A percentile compares a stretch with the other conserved stretches of the same genome.
Conservation (phyloP, 805 yeast species). For the Metschnikowia picachoensis region DNA sequence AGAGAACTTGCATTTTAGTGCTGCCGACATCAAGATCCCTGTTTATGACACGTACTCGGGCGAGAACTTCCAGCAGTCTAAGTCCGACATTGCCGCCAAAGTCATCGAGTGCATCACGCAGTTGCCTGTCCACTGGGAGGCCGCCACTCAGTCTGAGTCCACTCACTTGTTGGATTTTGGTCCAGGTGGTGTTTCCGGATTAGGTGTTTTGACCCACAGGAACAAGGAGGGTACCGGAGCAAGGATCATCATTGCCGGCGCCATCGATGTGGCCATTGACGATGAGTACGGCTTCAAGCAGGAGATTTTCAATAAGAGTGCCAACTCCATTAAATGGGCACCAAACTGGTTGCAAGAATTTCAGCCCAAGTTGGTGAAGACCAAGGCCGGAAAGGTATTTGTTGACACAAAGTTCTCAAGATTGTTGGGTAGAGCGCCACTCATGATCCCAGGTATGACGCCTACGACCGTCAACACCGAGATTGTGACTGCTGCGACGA, state of each 20-base stretch:
- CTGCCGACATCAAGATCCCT: constrained; percentile 66
- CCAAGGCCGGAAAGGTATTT: constrained; percentile 60
- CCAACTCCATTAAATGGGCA: constrained; percentile 69
- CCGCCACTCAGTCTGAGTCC: constrained; percentile 72
- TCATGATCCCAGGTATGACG: constrained; percentile 99
- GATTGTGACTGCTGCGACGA: constrained; percentile 88
- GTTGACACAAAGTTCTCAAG: constrained; percentile 94
- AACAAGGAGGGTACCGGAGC: constrained; percentile 99
- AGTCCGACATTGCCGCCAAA: constrained; percentile 54
- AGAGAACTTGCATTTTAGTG: constrained; percentile 54
- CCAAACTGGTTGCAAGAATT: constrained; percentile 87
- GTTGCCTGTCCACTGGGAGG: constrained; percentile 93
- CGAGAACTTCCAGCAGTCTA: constrained; percentile 56
- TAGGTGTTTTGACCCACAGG: constrained; percentile 93
- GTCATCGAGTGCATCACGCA: constrained; percentile 79
- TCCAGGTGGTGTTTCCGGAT: constrained; percentile 97
- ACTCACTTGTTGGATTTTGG: constrained; percentile 96
- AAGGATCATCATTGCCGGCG: constrained; percentile 90
- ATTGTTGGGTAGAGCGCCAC: constrained; percentile 89
- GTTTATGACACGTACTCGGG: constrained; percentile 91
- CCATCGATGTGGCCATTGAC: constrained; percentile 62
- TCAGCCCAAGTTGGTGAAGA: constrained; percentile 81
- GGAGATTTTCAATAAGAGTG: constrained; percentile 77
- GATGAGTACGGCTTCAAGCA: constrained; percentile 95
- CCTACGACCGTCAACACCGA: constrained; percentile 96